Evolutionary conservation across 1,284 basidiomycete species (phyloP).

Genomic region (Tranzscheliella williamsii): DNA sequence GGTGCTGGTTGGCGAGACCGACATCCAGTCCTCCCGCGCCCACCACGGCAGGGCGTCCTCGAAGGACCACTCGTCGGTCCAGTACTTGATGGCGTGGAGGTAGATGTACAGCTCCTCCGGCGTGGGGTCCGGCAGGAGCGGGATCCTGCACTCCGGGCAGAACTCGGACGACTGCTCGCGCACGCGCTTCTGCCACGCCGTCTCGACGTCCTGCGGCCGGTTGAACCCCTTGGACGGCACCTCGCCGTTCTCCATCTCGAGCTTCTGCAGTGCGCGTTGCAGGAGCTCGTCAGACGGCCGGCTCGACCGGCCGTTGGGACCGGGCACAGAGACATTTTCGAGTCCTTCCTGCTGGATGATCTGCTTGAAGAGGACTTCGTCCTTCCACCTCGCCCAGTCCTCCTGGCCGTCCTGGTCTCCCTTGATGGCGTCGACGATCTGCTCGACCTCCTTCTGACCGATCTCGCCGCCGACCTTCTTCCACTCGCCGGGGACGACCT

Average conservation of each 20-base stretch:
- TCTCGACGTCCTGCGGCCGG: conserved; percentile 33
- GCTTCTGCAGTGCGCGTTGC: conserved; percentile 18
- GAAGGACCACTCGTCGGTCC: conserved; percentile 57
- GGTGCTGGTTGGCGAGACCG: conserved; percentile 7
- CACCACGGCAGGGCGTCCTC: conserved; percentile 59
- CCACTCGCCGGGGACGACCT: conserved; percentile 50
- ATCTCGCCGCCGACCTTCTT: conserved; percentile 52
- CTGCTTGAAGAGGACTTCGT: conserved; percentile 55
- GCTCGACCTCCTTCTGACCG: conserved; percentile 50
- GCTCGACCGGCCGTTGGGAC: conserved; percentile 48
- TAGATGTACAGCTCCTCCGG: conserved; percentile 58
- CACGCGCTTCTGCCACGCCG: conserved; percentile 35
- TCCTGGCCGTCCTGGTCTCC: conserved; percentile 55
- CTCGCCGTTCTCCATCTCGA: conserved; percentile 21
- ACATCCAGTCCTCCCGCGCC: conserved; percentile 49
- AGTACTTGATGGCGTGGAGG: conserved; percentile 60
- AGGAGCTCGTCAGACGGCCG: conserved; percentile 32
- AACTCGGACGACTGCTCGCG: conserved; percentile 35
- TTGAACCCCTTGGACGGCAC: conserved; percentile 27
- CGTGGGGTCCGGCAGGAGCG: conserved; percentile 52
- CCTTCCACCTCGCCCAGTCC: conserved; percentile 58
- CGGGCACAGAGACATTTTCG: conserved; percentile 48
- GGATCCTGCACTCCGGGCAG: conserved; percentile 54
- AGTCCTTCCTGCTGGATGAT: conserved; percentile 48
- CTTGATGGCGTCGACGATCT: conserved; percentile 56